A percentile compares a stretch with the other conserved stretches of the same genome.
Conservation (phyloP, 2,329 filamentous ascomycete species). For the Pseudohalonectria lignicola region DNA sequence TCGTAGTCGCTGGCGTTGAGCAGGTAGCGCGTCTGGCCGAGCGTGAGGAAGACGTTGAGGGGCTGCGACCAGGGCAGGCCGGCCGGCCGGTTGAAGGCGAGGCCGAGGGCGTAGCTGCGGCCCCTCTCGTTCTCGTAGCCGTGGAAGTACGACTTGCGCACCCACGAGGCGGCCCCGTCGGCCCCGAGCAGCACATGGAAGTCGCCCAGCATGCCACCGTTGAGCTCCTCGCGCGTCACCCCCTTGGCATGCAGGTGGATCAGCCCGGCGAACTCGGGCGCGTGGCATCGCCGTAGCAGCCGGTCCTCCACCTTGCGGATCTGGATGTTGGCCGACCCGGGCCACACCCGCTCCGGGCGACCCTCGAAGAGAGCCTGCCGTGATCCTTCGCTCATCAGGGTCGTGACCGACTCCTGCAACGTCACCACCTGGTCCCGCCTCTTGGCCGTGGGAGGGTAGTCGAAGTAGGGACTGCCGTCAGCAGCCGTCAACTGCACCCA, state of each 20-base stretch:
- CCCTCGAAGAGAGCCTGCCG: slow-evolving; percentile 19
- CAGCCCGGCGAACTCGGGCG: slow-evolving; percentile 16
- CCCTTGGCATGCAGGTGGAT: slow-evolving; percentile 21
- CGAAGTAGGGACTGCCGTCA: slow-evolving; percentile 7
- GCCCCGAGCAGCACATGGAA: slow-evolving; percentile 23
- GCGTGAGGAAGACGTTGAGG: slow-evolving; percentile 23
- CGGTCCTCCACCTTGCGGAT: slow-evolving; percentile 26
- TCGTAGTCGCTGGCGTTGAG: slow-evolving; percentile 23
- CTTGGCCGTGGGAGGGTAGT: slow-evolving; percentile 17
- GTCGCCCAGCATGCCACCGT: slow-evolving; percentile 17
- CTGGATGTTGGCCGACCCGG: slow-evolving; percentile 23
- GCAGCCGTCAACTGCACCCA: slow-evolving; percentile 15
- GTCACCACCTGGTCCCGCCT: slow-evolving; percentile 24
- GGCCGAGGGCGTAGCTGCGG: slow-evolving; percentile 20
- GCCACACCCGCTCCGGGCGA: slow-evolving; percentile 22
- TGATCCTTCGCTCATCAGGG: slow-evolving; percentile 15
- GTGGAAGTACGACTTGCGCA: slow-evolving; percentile 19
- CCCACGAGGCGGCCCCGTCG: slow-evolving; percentile 24
- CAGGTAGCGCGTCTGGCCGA: slow-evolving; percentile 23
- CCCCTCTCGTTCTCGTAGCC: slow-evolving; percentile 22
- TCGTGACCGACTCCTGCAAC: slow-evolving; percentile 21
- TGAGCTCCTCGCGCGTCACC: slow-evolving; percentile 16
- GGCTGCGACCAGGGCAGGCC: slow-evolving; percentile 22
- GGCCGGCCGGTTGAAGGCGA: slow-evolving; percentile 20
- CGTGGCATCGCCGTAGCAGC: slow-evolving; percentile 21